Evolutionary conservation across 2,329 filamentous ascomycete species (phyloP).

Genomic region (Bipolaris oryzae): DNA sequence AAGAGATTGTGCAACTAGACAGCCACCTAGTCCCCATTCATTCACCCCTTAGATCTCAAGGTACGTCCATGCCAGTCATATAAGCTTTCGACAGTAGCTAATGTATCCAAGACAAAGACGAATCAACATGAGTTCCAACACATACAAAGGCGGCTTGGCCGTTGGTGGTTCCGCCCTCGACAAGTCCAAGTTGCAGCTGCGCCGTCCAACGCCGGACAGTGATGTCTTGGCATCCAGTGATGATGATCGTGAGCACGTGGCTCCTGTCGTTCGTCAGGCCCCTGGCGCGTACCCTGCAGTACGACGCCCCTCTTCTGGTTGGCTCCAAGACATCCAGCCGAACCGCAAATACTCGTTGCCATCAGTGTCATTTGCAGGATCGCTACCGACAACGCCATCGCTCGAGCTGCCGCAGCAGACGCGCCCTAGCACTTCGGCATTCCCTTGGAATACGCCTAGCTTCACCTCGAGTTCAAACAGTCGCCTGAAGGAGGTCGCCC

Average conservation of each 20-base stretch:
- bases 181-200: slow-evolving; percentile 70
- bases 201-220: slow-evolving; percentile 89
- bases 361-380: slow-evolving; percentile 70
- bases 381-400: slow-evolving; percentile 80
- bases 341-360: slow-evolving; percentile 77
- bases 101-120: slow-evolving; percentile 9
- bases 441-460: slow-evolving; percentile 52
- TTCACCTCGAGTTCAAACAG: slow-evolving; percentile 33
- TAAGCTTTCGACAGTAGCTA: slow-evolving; percentile 7
- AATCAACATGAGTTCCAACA: slow-evolving; percentile 34
- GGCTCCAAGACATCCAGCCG: slow-evolving; percentile 80
- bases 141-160: slow-evolving; percentile 39
- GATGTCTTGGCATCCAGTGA: slow-evolving; percentile 93
- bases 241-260: slow-evolving; percentile 74
- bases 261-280: slow-evolving; percentile 28
- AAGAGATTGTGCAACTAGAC: slow-evolving; percentile 15
- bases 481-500: slow-evolving; percentile 41
- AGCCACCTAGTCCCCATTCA: slow-evolving; percentile 4
- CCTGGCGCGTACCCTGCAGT: slow-evolving; percentile 31
- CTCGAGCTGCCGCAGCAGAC: slow-evolving; percentile 61
- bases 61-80: slow-evolving; percentile 11
- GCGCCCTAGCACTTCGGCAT: slow-evolving; percentile 50
- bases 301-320: slow-evolving; percentile 55
- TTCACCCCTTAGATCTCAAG: slow-evolving; percentile 17
- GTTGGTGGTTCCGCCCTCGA: slow-evolving; percentile 55